Evolutionary conservation across 139 green algal genomes (phyloP), one percentile per base, ranked within the genome.

Genomic region (Picochlorum sp.): DNA sequence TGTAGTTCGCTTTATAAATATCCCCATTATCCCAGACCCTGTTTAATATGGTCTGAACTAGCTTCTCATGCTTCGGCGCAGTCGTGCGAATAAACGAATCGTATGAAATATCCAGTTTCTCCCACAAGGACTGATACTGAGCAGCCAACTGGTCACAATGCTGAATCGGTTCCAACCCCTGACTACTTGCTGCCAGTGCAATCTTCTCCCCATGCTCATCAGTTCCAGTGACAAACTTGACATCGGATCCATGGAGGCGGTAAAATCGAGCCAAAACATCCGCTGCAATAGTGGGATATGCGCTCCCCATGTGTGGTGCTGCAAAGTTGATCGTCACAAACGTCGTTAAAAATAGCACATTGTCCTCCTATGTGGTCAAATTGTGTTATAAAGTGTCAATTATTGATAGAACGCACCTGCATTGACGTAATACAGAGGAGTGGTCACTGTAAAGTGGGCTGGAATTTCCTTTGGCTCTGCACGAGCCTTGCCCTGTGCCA

Each of bases 171-270:
- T 45, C 68, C 62, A 92, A 54, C 20, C 81, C 85, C 0, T 67
- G 69, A 4, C 34, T 66, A 18, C 69, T 80, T 3, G 93, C 93
- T 11, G 91, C 85, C 6, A 81, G 55, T 7, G 91, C 91, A 60
- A 98, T 98, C 79, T 99, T 99, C 80, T 98, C 92, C 1, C 94
- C 94, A 63, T 99, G 94, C 80, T 99, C 94, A 67, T 99, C 94
- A 1, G 89, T 96, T 49, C 94, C 94, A 1, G 93, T 98, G 23
- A 99, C 57, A 62, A 98, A 96, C 9, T 68, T 86, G 16, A 97
- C 90, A 0, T 70, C 37, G 41, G 70, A 77, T 20, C 88, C 86
- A 57, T 73, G 60, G 62, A 95, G 68, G 3, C 92, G 74, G 81
- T 95, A 71, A 69, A 85, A 98, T 1, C 92, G 66, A 2, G 92